phyloP scores from a whole-genome alignment of 352 stramenopile genomes.

The Phytophthora quininea region DNA sequence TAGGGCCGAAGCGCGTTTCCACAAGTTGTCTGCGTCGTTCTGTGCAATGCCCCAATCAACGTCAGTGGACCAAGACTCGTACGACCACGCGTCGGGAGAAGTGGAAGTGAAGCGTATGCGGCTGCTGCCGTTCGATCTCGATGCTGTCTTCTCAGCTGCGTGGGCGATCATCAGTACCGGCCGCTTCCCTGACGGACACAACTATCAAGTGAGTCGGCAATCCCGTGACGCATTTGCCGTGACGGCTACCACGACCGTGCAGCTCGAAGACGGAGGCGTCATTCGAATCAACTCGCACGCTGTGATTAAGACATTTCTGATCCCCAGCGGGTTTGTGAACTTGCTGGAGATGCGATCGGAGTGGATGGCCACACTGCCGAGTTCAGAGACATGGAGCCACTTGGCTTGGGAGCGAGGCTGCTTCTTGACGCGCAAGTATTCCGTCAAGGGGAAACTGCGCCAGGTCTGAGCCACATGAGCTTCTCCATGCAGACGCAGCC shows the following conservation, averaged over 20 bases:
- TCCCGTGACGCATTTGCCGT: background rate
- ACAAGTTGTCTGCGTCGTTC: background rate
- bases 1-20: background rate
- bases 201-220: background rate
- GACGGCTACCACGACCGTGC: background rate
- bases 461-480: no score
- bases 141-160: background rate
- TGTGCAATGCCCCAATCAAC: background rate
- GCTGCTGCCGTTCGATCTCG: background rate
- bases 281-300: background rate
- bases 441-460: no score
- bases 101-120: background rate
- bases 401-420: no score
- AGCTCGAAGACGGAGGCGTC: background rate
- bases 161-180: background rate
- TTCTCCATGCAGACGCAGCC: no score
- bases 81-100: no score
- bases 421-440: no score
- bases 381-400: background rate
- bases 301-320: background rate
- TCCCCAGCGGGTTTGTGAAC: background rate
- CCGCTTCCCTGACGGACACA: background rate
- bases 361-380: background rate
- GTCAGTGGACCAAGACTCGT: no score
- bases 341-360: background rate